Conservation (phyloP, 106 monocot species). For the Dendrobium catenatum region DNA sequence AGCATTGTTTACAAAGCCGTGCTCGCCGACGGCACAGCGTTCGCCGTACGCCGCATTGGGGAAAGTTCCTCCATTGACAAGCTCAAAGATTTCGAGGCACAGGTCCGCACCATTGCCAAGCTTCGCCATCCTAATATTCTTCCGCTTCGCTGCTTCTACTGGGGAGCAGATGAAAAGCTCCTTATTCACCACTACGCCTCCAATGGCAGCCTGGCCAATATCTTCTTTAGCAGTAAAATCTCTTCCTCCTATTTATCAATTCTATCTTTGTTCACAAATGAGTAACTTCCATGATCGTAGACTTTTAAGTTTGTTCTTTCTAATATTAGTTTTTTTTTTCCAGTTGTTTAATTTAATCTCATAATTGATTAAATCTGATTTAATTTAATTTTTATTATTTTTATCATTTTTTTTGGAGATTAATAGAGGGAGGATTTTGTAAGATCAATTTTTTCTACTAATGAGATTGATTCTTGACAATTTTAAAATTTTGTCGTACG, state of each 20-base stretch:
- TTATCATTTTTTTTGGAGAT: too few species aligned
- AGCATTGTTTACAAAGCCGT: constrained; percentile 99
- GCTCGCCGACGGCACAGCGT: constrained; percentile 69
- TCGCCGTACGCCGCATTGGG: constrained; percentile 84
- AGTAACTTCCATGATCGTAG: too few species aligned
- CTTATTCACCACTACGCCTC: constrained; percentile 81
- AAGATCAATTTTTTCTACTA: too few species aligned
- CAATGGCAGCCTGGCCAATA: constrained; percentile 94
- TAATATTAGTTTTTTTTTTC: background rate
- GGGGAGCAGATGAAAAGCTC: constrained; percentile 94
- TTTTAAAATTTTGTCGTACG: too few species aligned
- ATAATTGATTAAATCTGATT: background rate
- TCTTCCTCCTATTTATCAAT: too few species aligned
- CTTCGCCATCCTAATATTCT: constrained; percentile 79
- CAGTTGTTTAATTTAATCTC: background rate
- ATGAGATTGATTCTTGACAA: too few species aligned
- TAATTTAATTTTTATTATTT: background rate
- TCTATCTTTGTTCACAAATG: too few species aligned
- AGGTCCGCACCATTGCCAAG: constrained; percentile 69
- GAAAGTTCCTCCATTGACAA: constrained; percentile 52
- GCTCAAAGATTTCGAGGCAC: constrained; percentile 84
- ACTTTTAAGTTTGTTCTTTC: background rate
- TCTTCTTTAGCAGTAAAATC: constrained; percentile 73
- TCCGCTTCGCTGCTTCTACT: constrained; percentile 80
- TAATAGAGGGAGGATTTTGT: too few species aligned